Conservation (phyloP, 139 green algal species). For the Edaphochlamys debaryana region DNA sequence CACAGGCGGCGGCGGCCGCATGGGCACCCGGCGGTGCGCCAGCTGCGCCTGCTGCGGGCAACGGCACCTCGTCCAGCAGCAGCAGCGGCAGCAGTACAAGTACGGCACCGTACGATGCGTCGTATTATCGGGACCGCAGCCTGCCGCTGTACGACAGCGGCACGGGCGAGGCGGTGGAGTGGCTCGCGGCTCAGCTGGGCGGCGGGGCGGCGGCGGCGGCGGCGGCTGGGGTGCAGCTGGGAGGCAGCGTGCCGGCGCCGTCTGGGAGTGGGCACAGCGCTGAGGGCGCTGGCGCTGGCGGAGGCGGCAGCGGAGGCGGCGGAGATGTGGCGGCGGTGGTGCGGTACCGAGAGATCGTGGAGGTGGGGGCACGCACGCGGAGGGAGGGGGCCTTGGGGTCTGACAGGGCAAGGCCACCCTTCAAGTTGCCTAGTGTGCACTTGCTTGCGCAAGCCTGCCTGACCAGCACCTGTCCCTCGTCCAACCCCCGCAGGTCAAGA, state of each 20-base stretch:
- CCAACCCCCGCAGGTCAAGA: constrained; percentile 72
- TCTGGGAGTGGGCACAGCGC: too few relatives aligned
- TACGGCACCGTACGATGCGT: background rate
- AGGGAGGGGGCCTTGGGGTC: too few relatives aligned
- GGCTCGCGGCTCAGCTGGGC: background rate
- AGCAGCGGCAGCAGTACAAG: background rate
- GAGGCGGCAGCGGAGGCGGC: background rate
- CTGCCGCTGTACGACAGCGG: background rate
- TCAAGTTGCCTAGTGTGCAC: too few relatives aligned
- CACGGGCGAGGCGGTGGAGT: background rate
- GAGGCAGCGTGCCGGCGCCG: too few relatives aligned
- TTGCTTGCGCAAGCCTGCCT: too few relatives aligned
- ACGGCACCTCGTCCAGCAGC: background rate
- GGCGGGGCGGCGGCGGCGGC: background rate
- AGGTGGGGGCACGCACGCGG: background rate
- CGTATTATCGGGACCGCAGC: background rate
- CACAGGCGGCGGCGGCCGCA: background rate
- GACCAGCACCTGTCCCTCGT: too few relatives aligned
- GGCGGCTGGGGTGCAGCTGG: background rate
- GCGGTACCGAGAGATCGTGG: constrained; percentile 7
- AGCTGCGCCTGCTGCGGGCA: background rate
- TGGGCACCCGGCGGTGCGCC: background rate
- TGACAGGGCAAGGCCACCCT: too few relatives aligned
- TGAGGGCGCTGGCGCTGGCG: background rate
- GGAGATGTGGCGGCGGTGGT: constrained; percentile 12